phyloP scores from a whole-genome alignment of 257 asterid species.

The Nicotiana undulata region DNA sequence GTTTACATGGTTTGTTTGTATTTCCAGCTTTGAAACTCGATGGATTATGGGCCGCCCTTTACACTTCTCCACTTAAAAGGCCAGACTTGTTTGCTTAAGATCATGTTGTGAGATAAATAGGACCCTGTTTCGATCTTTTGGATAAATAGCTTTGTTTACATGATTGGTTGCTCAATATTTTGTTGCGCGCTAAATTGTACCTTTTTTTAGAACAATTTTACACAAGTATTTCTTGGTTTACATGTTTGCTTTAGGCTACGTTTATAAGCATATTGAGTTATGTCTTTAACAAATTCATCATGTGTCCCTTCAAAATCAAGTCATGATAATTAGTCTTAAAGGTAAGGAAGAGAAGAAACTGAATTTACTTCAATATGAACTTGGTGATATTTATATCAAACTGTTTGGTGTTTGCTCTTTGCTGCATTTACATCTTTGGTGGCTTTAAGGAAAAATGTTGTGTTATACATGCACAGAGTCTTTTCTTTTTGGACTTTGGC shows the following conservation, averaged over 20 bases:
- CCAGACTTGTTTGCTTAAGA: not conserved
- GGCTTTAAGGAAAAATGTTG: not conserved
- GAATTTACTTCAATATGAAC: not conserved
- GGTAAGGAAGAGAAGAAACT: not conserved
- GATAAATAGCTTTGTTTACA: not conserved
- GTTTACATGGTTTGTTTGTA: not conserved
- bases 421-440: not conserved
- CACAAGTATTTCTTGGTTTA: not conserved
- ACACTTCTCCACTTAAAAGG: not conserved
- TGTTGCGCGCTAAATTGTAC: not conserved
- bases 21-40: not conserved
- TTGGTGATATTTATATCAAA: not conserved
- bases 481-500: not conserved
- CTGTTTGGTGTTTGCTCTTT: not conserved
- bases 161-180: not conserved
- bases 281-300: not conserved
- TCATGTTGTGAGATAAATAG: not conserved
- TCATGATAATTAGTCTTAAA: not conserved
- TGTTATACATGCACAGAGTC: not conserved
- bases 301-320: not conserved
- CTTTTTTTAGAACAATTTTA: not conserved
- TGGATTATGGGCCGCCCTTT: not conserved
- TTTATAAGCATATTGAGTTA: not conserved
- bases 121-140: not conserved
- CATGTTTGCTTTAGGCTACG: not conserved